Evolutionary conservation across 2,329 filamentous ascomycete genomes (phyloP), one percentile per base, ranked within the genome.

Genomic region (Sclerotinia sclerotiorum): DNA sequence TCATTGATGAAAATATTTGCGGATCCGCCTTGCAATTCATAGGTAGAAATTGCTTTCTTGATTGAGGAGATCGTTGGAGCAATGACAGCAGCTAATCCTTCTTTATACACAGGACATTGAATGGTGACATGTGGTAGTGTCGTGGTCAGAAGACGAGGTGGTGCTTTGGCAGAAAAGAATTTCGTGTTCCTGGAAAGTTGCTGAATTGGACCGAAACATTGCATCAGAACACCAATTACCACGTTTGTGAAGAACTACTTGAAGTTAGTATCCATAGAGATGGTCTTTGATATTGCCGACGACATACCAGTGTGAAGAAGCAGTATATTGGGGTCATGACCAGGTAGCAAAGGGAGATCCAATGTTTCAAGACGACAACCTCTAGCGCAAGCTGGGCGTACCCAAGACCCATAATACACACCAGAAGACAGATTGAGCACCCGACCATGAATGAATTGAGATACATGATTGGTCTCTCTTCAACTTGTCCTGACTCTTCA

Each of bases 51-150:
- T 70, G 90, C 90, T 74, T 89, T 85, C 80, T 93, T 93, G 79
- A 93, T 85, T 1, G 90, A 93, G 74, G 87, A 87, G 75, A 94
- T 86, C 0, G 91, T 94, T 8, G 91, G 91, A 24, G 84, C 85
- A 75, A 94, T 93, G 78, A 96, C 92, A 70, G 83, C 87, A 51
- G 81, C 81, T 2, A 96, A 83, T 72, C 92, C 91, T 78, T 96
- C 92, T 79, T 94, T 95, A 81, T 95, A 96, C 0, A 96, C 91
- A 7, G 92, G 92, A 78, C 91, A 94, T 77, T 97, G 92, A 56
- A 96, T 90, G 3, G 91, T 94, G 71, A 92, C 84, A 76, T 92
- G 91, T 2, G 90, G 90, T 21, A 94, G 83, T 32, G 82, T 76
- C 5, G 80, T 75, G 1, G 79, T 81, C 68, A 85, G 84, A 48